phyloP scores from a whole-genome alignment of 2,329 filamentous ascomycete genomes.

The Aspergillus texensis region DNA sequence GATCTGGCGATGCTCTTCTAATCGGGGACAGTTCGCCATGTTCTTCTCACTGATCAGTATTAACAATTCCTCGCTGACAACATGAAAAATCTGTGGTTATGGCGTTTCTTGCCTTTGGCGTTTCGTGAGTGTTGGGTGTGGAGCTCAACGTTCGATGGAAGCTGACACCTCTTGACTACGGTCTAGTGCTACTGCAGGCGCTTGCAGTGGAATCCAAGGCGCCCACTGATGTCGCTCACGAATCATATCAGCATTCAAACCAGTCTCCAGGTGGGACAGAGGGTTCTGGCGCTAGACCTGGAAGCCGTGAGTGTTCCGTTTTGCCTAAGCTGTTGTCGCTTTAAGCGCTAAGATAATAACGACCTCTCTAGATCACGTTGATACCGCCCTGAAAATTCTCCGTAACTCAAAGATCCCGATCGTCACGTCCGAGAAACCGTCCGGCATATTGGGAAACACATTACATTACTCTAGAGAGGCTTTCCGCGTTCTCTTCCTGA shows the following conservation, averaged over 20 bases:
- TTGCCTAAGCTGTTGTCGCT: no score
- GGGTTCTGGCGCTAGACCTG: conserved; percentile 22
- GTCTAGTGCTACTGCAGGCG: conserved; percentile 36
- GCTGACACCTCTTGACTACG: conserved; percentile 23
- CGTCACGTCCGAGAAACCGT: conserved; percentile 49
- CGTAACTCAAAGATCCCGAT: conserved; percentile 30
- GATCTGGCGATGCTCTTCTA: conserved; percentile 10
- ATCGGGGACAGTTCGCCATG: conserved; percentile 34
- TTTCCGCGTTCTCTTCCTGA: conserved; percentile 67
- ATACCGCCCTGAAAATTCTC: conserved; percentile 34
- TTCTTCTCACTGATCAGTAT: conserved; percentile 29
- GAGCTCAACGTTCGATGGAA: conserved; percentile 12
- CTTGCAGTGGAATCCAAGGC: conserved; percentile 29
- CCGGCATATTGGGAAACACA: conserved; percentile 59
- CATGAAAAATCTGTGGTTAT: conserved; percentile 38
- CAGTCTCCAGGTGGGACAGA: conserved; percentile 26
- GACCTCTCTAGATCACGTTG: conserved; percentile 32
- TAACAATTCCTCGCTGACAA: conserved; percentile 28
- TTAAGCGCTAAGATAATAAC: background rate
- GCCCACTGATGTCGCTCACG: conserved; percentile 21
- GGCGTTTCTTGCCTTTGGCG: conserved; percentile 36
- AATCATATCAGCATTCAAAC: conserved; percentile 19
- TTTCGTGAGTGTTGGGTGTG: conserved; percentile 32
- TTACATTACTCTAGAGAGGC: conserved; percentile 65
- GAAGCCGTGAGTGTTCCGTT: conserved; percentile 32